A percentile compares a stretch with the other conserved stretches of the same genome.
Conservation (phyloP, 2,329 filamentous ascomycete genomes). For the Penicillium verrucosum region DNA sequence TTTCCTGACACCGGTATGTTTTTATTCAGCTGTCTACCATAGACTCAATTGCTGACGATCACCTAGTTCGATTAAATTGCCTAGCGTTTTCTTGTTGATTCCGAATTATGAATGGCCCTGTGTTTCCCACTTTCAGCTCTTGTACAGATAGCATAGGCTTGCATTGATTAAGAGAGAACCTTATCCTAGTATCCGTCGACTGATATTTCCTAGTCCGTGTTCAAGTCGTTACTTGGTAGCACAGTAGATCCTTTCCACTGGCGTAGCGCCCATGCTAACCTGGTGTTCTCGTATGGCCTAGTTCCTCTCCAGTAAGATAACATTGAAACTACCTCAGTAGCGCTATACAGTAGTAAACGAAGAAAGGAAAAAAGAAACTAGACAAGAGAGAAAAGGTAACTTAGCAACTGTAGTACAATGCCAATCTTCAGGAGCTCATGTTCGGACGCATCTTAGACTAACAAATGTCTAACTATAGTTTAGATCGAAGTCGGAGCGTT, state of each 20-base stretch:
- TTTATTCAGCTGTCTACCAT: background rate
- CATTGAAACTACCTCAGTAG: too few relatives aligned
- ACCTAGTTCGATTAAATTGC: conserved; percentile 31
- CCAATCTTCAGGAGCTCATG: background rate
- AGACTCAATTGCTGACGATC: conserved; percentile 6
- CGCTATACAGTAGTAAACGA: too few relatives aligned
- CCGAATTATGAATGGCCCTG: conserved; percentile 21
- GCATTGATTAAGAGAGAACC: conserved; percentile 16
- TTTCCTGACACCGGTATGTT: conserved; percentile 83
- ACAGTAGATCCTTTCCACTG: background rate
- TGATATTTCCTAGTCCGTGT: background rate
- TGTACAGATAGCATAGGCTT: conserved; percentile 27
- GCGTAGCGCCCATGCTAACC: background rate
- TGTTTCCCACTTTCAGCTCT: conserved; percentile 15
- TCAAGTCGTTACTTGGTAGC: background rate
- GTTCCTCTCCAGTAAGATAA: background rate
- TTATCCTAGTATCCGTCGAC: conserved; percentile 6
- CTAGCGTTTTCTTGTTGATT: conserved; percentile 21
- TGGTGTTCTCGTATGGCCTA: background rate
- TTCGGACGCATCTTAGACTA: background rate
- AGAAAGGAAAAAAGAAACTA: background rate
- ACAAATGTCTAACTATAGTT: background rate
- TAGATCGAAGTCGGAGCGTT: background rate
- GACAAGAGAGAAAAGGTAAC: background rate
- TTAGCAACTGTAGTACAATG: background rate